Percentiles rank a stretch among this genome's conserved stretches.
phyloP scores from a whole-genome alignment of 129 eudicot species.

The Pittosporum tobira region DNA sequence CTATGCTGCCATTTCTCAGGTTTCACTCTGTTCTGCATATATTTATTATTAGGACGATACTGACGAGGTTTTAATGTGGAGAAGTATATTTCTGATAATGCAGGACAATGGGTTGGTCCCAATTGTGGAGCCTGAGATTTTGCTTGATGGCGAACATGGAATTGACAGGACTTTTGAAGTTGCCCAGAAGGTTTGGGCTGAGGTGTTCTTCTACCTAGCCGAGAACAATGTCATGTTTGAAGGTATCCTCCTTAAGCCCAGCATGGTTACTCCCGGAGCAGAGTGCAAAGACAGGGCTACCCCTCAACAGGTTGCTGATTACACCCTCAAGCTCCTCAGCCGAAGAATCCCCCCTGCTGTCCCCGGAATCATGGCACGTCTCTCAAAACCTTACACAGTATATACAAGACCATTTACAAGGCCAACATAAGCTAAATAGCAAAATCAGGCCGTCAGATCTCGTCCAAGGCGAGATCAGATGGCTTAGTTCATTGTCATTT shows the following conservation, averaged over 20 bases:
- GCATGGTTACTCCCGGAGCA: slow-evolving; percentile 90
- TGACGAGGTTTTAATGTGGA: no score
- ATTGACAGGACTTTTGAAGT: slow-evolving; percentile 59
- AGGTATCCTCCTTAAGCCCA: slow-evolving; percentile 72
- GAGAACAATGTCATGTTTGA: slow-evolving; percentile 60
- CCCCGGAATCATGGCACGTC: slow-evolving; percentile 81
- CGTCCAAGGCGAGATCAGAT: no score
- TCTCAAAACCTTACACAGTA: slow-evolving; percentile 1
- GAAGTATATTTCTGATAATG: slow-evolving; percentile 16
- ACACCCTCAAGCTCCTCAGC: slow-evolving; percentile 62
- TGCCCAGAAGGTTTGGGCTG: slow-evolving; percentile 70
- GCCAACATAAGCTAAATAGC: no score
- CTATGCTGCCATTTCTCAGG: slow-evolving; percentile 87
- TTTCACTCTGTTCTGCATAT: no score
- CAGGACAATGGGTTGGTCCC: slow-evolving; percentile 81
- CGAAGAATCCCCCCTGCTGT: slow-evolving; percentile 77
- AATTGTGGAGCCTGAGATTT: slow-evolving; percentile 66
- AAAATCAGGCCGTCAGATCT: no score
- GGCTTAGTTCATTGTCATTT: no score
- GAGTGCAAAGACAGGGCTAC: slow-evolving; percentile 66
- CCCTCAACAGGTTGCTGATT: slow-evolving; percentile 53
- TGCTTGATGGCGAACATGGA: slow-evolving; percentile 69
- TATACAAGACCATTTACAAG: no score
- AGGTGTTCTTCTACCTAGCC: slow-evolving; percentile 70
- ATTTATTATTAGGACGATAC: no score